A percentile compares a stretch with the other conserved stretches of the same genome.
Evolutionary conservation across 75 land plant species (phyloP).

Genomic region (Ceratopteris richardii): DNA sequence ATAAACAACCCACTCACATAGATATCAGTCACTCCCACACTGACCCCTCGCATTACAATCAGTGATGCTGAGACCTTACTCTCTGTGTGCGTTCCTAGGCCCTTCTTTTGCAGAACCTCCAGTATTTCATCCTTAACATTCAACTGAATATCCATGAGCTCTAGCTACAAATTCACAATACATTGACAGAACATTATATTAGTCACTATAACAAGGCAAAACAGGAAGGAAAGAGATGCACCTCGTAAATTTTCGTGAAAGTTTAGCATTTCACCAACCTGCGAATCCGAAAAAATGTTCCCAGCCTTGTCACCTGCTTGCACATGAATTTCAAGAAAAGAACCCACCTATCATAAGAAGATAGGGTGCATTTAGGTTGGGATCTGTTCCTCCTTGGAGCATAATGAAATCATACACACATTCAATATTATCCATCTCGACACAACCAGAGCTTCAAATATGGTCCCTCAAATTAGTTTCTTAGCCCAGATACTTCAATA

Average conservation of each 20-base stretch:
- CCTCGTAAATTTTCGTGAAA: too few species aligned
- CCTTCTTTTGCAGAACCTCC: slow-evolving; percentile 40
- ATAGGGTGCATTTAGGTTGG: too few species aligned
- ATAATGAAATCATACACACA: too few species aligned
- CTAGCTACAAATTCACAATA: slow-evolving; percentile 33
- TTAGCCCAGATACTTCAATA: too few species aligned
- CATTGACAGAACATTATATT: too few species aligned
- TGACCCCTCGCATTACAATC: slow-evolving; percentile 47
- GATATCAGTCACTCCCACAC: slow-evolving; percentile 65
- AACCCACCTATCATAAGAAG: background rate
- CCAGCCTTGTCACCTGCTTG: slow-evolving; percentile 64
- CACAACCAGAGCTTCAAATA: too few species aligned
- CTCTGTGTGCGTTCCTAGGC: slow-evolving; percentile 18
- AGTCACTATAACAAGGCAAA: too few species aligned
- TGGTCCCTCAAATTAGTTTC: too few species aligned
- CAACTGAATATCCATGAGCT: slow-evolving; percentile 65
- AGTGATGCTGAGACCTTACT: slow-evolving; percentile 17
- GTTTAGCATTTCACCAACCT: slow-evolving; percentile 48
- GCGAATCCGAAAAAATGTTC: slow-evolving; percentile 58
- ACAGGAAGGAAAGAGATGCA: too few species aligned
- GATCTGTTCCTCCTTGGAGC: too few species aligned
- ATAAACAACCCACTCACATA: slow-evolving; percentile 88
- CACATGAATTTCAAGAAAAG: slow-evolving; percentile 25
- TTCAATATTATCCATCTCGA: too few species aligned
- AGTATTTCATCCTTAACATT: slow-evolving; percentile 68